Evolutionary conservation across 202 grass and related monocot species (phyloP).

Genomic region (Carex sylvatica): DNA sequence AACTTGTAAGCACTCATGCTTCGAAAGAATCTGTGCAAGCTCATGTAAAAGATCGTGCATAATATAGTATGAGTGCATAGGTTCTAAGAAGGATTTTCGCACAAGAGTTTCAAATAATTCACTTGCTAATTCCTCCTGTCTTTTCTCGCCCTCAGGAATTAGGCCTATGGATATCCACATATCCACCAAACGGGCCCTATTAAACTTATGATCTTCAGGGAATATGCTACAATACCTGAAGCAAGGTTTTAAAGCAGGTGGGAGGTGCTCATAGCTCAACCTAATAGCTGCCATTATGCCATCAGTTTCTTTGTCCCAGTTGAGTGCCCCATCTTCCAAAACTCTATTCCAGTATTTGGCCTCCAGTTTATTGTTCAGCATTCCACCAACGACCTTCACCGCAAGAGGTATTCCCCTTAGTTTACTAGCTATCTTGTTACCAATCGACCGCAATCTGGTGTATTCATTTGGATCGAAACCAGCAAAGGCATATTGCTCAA

Average conservation of each 20-base stretch:
- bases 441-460: not conserved
- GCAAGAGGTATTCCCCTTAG: slow-evolving; percentile 19
- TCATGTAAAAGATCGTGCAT: slow-evolving; percentile 35
- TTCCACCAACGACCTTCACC: slow-evolving; percentile 2
- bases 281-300: slow-evolving; percentile 27
- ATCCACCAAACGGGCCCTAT: slow-evolving; percentile 14
- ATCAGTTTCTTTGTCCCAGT: slow-evolving; percentile 33
- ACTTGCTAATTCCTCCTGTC: slow-evolving; percentile 25
- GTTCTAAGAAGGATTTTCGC: slow-evolving; percentile 37
- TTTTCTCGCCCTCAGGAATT: slow-evolving; percentile 13
- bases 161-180: slow-evolving; percentile 40
- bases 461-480: not conserved
- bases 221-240: slow-evolving; percentile 46
- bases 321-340: not conserved
- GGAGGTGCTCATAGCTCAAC: slow-evolving; percentile 38
- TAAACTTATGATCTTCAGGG: slow-evolving; percentile 30
- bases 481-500: slow-evolving; percentile 17
- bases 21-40: slow-evolving; percentile 29
- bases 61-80: not conserved
- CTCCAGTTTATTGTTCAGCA: not conserved
- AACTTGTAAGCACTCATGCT: slow-evolving; percentile 23
- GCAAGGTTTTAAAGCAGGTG: slow-evolving; percentile 21
- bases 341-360: not conserved
- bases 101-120: slow-evolving; percentile 26
- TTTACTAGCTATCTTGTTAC: slow-evolving; percentile 8